A percentile compares a stretch with the other conserved stretches of the same genome.
phyloP scores from a whole-genome alignment of 306 rosid genomes.

The Fragaria vesca region DNA sequence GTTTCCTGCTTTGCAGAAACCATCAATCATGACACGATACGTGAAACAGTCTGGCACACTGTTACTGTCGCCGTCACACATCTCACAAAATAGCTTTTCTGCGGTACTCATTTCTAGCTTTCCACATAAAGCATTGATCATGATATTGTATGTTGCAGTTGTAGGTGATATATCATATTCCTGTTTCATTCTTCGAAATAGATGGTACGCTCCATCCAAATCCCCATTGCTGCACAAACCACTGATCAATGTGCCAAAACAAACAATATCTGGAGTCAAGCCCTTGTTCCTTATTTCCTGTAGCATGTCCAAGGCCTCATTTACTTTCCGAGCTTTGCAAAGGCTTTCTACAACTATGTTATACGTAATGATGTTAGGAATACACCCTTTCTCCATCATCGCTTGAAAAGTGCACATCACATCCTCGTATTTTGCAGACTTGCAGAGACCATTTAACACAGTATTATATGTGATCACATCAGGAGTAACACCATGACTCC shows the following conservation, averaged over 20 bases:
- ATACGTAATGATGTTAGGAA: conserved; percentile 63
- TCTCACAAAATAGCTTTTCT: conserved; percentile 55
- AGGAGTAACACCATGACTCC: conserved; percentile 76
- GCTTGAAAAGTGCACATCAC: conserved; percentile 63
- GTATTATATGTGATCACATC: conserved; percentile 87
- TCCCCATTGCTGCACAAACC: conserved; percentile 68
- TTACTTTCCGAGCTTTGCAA: conserved; percentile 67
- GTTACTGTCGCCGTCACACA: conserved; percentile 46
- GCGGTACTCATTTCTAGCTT: conserved; percentile 59
- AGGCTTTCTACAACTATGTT: conserved; percentile 75
- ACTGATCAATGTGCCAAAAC: conserved; percentile 62
- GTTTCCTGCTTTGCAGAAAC: conserved; percentile 71
- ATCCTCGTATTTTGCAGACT: conserved; percentile 60
- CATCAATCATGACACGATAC: conserved; percentile 75
- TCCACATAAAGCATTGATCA: conserved; percentile 62
- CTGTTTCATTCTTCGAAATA: conserved; percentile 49
- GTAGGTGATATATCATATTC: conserved; percentile 51
- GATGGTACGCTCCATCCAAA: conserved; percentile 63
- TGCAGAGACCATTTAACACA: conserved; percentile 85
- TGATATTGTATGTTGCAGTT: conserved; percentile 69
- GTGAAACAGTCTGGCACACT: conserved; percentile 65
- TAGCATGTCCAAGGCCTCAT: conserved; percentile 57
- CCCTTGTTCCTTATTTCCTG: conserved; percentile 59
- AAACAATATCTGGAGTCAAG: conserved; percentile 64
- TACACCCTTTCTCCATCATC: conserved; percentile 69